These are phyloP conservation scores for Colletotrichum sp. DNA, from an alignment of 2,329 filamentous ascomycete species.

Conservation along the genomic window DNA sequence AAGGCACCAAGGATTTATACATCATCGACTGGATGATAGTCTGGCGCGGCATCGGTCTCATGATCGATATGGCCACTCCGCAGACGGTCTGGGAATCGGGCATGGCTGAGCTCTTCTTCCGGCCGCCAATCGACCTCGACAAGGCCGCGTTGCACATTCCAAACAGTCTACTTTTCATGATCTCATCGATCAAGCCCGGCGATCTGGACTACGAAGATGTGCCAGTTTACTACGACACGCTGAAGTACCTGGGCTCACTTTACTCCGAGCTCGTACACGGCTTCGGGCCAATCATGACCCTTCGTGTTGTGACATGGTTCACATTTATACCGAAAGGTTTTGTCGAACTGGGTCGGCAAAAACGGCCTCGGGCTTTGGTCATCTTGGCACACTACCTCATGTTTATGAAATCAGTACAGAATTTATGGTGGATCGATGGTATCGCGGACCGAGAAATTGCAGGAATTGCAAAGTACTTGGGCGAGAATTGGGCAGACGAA, in stretches of 20 bases:
- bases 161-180: constrained; percentile 53
- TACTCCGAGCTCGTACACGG: constrained; percentile 54
- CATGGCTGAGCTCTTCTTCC: constrained; percentile 51
- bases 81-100: constrained; percentile 43
- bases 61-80: constrained; percentile 45
- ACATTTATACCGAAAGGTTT: constrained; percentile 54
- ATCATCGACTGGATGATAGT: constrained; percentile 62
- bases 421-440: constrained; percentile 56
- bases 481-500: constrained; percentile 43
- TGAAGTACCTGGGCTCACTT: constrained; percentile 56
- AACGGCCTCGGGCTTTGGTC: constrained; percentile 51
- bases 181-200: constrained; percentile 45
- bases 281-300: constrained; percentile 46
- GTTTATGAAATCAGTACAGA: constrained; percentile 49
- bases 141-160: constrained; percentile 47
- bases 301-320: constrained; percentile 59
- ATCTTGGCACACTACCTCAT: constrained; percentile 58
- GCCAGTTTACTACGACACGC: constrained; percentile 48
- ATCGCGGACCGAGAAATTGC: constrained; percentile 51
- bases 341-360: constrained; percentile 45
- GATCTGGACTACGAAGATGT: constrained; percentile 47
- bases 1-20: constrained; percentile 48
- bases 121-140: constrained; percentile 53
- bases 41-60: constrained; percentile 58
- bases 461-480: constrained; percentile 46